These are phyloP conservation scores for Penicillium egyptiacum DNA, from an alignment of 495 filamentous ascomycete genomes.

Conservation along the genomic window DNA sequence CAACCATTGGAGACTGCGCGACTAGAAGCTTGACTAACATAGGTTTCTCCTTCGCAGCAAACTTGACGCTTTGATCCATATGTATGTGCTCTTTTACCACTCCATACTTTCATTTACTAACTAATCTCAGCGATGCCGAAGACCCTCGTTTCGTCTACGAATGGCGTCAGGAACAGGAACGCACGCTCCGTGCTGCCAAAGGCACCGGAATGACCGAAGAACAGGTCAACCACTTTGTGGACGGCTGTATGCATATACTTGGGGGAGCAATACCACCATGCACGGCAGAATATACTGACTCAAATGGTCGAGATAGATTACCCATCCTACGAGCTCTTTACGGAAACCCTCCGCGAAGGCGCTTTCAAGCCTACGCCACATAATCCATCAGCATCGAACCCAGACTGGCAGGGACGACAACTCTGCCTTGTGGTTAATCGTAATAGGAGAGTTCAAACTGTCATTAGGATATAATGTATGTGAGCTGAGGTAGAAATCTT, in stretches of 20 bases:
- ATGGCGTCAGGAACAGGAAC: constrained; percentile 85
- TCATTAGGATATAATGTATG: constrained; percentile 48
- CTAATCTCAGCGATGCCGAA: constrained; percentile 66
- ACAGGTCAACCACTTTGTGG: constrained; percentile 64
- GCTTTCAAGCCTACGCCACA: constrained; percentile 48
- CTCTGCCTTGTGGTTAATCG: constrained; percentile 70
- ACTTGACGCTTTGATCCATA: constrained; percentile 82
- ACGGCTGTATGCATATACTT: constrained; percentile 56
- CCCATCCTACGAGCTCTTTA: constrained; percentile 70
- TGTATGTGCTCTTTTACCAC: constrained; percentile 47
- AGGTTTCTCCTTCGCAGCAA: constrained; percentile 35
- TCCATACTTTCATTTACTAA: constrained; percentile 6
- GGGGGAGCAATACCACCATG: neutral
- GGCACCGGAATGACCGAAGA: constrained; percentile 77
- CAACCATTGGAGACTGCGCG: neutral
- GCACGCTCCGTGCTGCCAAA: constrained; percentile 59
- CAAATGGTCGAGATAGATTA: constrained; percentile 49
- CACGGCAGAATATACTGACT: constrained; percentile 1
- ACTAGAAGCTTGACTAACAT: constrained; percentile 15
- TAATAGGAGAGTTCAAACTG: constrained; percentile 61
- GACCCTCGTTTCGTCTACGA: constrained; percentile 76
- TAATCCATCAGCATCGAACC: constrained; percentile 16
- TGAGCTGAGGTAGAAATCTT: neutral
- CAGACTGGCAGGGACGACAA: constrained; percentile 55
- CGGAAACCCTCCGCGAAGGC: constrained; percentile 63